Conservation (phyloP, 2,329 filamentous ascomycete genomes). For the Fusarium irregulare region DNA sequence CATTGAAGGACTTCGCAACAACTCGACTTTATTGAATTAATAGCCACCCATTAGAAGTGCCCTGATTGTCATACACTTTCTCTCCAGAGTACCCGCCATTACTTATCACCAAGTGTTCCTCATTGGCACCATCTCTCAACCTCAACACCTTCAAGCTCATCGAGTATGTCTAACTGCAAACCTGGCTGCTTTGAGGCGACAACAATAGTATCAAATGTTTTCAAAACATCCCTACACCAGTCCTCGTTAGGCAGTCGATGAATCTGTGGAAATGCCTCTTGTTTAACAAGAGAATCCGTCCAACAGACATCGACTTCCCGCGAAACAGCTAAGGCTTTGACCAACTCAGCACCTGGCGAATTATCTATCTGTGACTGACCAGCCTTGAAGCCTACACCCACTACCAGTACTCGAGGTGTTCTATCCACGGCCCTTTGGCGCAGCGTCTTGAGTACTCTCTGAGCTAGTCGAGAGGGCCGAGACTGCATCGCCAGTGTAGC, state of each 20-base stretch:
- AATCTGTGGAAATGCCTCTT: slow-evolving; percentile 54
- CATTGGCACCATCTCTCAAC: slow-evolving; percentile 54
- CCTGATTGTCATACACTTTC: not conserved
- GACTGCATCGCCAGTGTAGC: slow-evolving; percentile 56
- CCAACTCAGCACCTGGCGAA: slow-evolving; percentile 57
- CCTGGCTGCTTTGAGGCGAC: slow-evolving; percentile 55
- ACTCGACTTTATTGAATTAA: too few species aligned
- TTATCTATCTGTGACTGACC: slow-evolving; percentile 59
- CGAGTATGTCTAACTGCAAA: slow-evolving; percentile 53
- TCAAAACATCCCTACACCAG: slow-evolving; percentile 52
- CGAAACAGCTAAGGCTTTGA: slow-evolving; percentile 50
- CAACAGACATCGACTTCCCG: slow-evolving; percentile 54
- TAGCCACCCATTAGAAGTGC: too few species aligned
- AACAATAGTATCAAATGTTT: slow-evolving; percentile 55
- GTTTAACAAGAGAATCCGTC: slow-evolving; percentile 56
- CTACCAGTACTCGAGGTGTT: slow-evolving; percentile 53
- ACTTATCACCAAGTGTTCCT: not conserved
- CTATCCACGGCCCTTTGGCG: slow-evolving; percentile 14
- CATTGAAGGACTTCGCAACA: not conserved
- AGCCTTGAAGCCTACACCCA: slow-evolving; percentile 61
- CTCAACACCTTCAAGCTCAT: slow-evolving; percentile 49
- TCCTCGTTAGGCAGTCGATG: slow-evolving; percentile 49
- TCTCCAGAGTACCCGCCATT: not conserved
- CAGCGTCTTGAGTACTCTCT: slow-evolving; percentile 46
- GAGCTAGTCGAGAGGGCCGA: slow-evolving; percentile 54